phyloP scores from a whole-genome alignment of 2,329 filamentous ascomycete species.

The Aspergillus ochraceoroseus region DNA sequence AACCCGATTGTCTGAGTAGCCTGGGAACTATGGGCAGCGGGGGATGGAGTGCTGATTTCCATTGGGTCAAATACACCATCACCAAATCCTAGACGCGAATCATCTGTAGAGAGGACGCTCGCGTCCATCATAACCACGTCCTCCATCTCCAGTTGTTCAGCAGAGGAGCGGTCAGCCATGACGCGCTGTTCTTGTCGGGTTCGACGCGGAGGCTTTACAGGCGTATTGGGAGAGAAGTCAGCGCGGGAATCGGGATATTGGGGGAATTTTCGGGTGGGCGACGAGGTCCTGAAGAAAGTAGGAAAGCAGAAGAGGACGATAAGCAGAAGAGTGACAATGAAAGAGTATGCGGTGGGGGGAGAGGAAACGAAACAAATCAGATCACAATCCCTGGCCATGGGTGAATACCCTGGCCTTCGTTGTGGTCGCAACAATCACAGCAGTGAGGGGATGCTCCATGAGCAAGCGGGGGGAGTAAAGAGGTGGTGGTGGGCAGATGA shows the following conservation, averaged over 20 bases:
- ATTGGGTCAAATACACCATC: slow-evolving; percentile 15
- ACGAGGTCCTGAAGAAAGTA: slow-evolving; percentile 2
- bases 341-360: slow-evolving; percentile 4
- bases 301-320: slow-evolving; percentile 4
- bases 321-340: slow-evolving; percentile 8
- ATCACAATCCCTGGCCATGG: slow-evolving; percentile 16
- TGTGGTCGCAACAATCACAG: slow-evolving; percentile 13
- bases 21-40: background rate
- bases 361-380: slow-evolving; percentile 15
- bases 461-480: background rate
- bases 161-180: slow-evolving; percentile 16
- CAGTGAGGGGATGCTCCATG: slow-evolving; percentile 13
- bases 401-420: slow-evolving; percentile 12
- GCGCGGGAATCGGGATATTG: background rate
- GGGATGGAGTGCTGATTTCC: slow-evolving; percentile 16
- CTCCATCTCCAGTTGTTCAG: slow-evolving; percentile 12
- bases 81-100: background rate
- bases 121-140: slow-evolving; percentile 14
- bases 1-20: background rate
- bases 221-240: background rate
- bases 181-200: background rate
- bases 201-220: background rate
- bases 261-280: background rate
- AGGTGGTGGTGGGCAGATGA: slow-evolving; percentile 1
- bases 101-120: slow-evolving; percentile 8